Conservation (phyloP, 805 yeast species). For the Ogataea populi-albae region DNA sequence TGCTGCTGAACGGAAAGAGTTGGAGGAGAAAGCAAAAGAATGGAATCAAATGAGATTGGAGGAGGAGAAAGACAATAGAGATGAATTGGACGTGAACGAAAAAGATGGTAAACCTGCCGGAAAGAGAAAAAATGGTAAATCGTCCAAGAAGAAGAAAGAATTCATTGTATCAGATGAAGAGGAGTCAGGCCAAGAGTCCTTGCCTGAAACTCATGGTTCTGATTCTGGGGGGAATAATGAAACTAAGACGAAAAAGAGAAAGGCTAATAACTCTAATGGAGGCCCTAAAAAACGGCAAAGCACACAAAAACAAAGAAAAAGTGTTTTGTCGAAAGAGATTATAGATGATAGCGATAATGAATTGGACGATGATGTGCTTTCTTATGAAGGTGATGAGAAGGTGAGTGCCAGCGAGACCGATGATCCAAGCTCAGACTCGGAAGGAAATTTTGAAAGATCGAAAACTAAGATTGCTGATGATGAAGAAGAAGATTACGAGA, state of each 20-base stretch:
- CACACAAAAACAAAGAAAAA: constrained; percentile 19
- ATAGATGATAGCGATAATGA: constrained; percentile 34
- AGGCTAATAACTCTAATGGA: constrained; percentile 6
- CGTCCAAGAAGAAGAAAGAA: constrained; percentile 24
- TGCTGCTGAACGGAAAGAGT: constrained; percentile 44
- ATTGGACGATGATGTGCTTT: constrained; percentile 16
- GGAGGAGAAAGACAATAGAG: constrained; percentile 34
- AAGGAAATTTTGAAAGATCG: too few species aligned
- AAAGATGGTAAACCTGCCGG: constrained; percentile 31
- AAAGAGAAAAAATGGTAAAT: constrained; percentile 28
- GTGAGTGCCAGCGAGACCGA: too few species aligned
- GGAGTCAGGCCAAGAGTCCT: constrained; percentile 15
- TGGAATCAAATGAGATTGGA: constrained; percentile 44
- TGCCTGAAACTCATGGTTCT: constrained; percentile 14
- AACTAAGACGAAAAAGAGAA: constrained; percentile 13
- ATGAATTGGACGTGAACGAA: constrained; percentile 33
- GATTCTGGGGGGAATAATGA: constrained; percentile 12
- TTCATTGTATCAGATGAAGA: constrained; percentile 46
- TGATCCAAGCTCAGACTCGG: too few species aligned
- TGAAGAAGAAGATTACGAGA: constrained; percentile 24
- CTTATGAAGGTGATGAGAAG: constrained; percentile 15
- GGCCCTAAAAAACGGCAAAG: constrained; percentile 3
- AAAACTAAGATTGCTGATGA: constrained; percentile 21
- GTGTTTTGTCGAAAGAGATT: constrained; percentile 26
- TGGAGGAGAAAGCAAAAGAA: constrained; percentile 57